phyloP scores from a whole-genome alignment of 495 filamentous ascomycete species.

The Chaetomium fimeti region DNA sequence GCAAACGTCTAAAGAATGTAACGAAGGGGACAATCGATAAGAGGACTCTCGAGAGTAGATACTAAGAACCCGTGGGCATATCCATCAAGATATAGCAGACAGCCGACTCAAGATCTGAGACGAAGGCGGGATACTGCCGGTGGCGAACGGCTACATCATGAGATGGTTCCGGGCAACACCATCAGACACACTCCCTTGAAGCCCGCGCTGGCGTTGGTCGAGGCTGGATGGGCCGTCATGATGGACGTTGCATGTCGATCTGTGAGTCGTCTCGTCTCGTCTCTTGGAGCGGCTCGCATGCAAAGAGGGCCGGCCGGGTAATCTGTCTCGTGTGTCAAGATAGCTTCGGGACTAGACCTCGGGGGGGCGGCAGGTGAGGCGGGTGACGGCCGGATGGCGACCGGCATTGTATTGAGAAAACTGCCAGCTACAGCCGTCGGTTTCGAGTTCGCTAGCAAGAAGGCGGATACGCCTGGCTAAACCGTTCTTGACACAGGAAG shows the following conservation, averaged over 20 bases:
- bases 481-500: conserved; percentile 1
- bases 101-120: conserved; percentile 16
- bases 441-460: conserved; percentile 23
- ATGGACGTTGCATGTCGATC: conserved; percentile 15
- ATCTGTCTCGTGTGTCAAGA: conserved; percentile 42
- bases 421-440: conserved; percentile 17
- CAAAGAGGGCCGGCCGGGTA: conserved; percentile 35
- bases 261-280: conserved; percentile 32
- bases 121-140: conserved; percentile 18
- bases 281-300: conserved; percentile 29
- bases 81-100: conserved; percentile 33
- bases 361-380: conserved; percentile 16
- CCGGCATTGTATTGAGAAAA: conserved; percentile 26
- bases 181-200: conserved; percentile 20
- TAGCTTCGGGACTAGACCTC: conserved; percentile 32
- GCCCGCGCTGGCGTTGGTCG: conserved; percentile 13
- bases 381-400: conserved; percentile 20
- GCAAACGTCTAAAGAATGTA: conserved; percentile 8
- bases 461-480: not conserved
- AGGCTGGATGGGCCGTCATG: conserved; percentile 21
- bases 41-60: conserved; percentile 16
- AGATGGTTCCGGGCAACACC: conserved; percentile 23
- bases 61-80: conserved; percentile 26
- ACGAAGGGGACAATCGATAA: conserved; percentile 20
- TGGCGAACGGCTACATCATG: conserved; percentile 21